phyloP scores from a whole-genome alignment of 2,329 filamentous ascomycete genomes.

The Calonectria honghensis region DNA sequence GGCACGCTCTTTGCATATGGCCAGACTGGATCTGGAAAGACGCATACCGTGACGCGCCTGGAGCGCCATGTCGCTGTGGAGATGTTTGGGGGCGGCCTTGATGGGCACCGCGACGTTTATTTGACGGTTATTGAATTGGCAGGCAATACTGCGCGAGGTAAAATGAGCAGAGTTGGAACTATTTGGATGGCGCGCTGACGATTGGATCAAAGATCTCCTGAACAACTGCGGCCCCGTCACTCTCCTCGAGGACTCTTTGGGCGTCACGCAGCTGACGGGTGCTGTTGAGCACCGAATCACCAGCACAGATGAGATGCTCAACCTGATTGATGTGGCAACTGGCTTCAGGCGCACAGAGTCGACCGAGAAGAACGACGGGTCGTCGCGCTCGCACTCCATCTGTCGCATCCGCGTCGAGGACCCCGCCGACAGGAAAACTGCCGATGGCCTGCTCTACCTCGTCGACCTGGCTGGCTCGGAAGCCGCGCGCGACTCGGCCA shows the following conservation, averaged over 20 bases:
- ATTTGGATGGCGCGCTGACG: not conserved
- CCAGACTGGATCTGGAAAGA: conserved; percentile 70
- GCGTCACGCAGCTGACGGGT: conserved; percentile 66
- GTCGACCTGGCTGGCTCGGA: conserved; percentile 71
- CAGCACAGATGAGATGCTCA: conserved; percentile 55
- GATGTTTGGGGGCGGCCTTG: conserved; percentile 54
- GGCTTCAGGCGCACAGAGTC: conserved; percentile 64
- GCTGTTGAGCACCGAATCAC: conserved; percentile 62
- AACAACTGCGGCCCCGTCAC: conserved; percentile 64
- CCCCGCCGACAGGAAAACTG: conserved; percentile 42
- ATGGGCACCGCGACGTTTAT: conserved; percentile 57
- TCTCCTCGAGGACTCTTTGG: conserved; percentile 67
- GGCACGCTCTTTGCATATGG: conserved; percentile 70
- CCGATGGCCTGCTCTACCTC: conserved; percentile 65
- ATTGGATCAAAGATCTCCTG: conserved; percentile 60
- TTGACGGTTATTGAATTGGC: conserved; percentile 64
- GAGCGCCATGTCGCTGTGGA: conserved; percentile 63
- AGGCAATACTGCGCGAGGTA: conserved; percentile 59
- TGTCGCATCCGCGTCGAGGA: conserved; percentile 67
- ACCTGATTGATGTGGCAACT: conserved; percentile 61
- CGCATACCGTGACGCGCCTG: conserved; percentile 64
- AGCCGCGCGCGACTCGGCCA: conserved; percentile 63
- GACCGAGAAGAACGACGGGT: conserved; percentile 67
- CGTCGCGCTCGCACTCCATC: conserved; percentile 69
- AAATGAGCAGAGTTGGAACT: not conserved